These are phyloP conservation scores for Bruguiera gymnorhiza DNA, from an alignment of 345 rosid genomes.

Conservation along the genomic window DNA sequence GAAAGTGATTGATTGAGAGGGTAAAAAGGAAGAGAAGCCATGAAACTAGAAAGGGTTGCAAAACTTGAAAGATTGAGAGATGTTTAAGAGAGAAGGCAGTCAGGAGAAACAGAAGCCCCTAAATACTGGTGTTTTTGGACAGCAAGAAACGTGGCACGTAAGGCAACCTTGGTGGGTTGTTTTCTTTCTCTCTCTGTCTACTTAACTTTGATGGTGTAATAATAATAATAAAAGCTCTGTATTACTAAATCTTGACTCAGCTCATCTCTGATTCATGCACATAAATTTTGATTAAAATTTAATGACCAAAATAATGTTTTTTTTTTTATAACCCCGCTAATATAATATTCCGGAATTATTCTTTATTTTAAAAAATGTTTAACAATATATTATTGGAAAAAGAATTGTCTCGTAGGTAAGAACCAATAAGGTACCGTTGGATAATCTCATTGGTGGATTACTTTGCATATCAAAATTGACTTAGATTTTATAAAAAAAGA, in stretches of 20 bases:
- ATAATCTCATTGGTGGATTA: slow-evolving; percentile 6
- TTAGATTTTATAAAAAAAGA: not conserved
- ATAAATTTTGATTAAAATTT: not conserved
- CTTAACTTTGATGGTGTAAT: not conserved
- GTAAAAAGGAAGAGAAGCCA: slow-evolving; percentile 32
- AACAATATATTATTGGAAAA: not conserved
- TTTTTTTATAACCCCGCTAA: not conserved
- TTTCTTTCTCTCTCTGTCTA: slow-evolving; percentile 6
- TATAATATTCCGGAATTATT: not conserved
- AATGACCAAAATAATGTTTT: not conserved
- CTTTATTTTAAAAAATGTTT: not conserved
- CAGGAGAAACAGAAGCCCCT: slow-evolving; percentile 23
- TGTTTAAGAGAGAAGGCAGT: slow-evolving; percentile 17
- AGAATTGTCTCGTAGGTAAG: not conserved
- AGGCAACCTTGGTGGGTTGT: slow-evolving; percentile 48
- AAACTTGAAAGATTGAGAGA: slow-evolving; percentile 33
- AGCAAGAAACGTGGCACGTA: slow-evolving; percentile 56
- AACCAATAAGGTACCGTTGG: not conserved
- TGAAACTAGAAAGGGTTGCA: slow-evolving; percentile 20
- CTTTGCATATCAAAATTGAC: not conserved
- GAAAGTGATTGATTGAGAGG: slow-evolving; percentile 28
- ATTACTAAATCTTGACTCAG: slow-evolving; percentile 12
- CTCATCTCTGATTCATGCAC: slow-evolving; percentile 8
- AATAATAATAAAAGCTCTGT: not conserved
- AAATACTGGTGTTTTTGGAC: slow-evolving; percentile 36